A percentile compares a stretch with the other conserved stretches of the same genome.
These are phyloP conservation scores for Akebia trifoliata DNA, from an alignment of 164 flowering plant genomes.

Conservation along the genomic window DNA sequence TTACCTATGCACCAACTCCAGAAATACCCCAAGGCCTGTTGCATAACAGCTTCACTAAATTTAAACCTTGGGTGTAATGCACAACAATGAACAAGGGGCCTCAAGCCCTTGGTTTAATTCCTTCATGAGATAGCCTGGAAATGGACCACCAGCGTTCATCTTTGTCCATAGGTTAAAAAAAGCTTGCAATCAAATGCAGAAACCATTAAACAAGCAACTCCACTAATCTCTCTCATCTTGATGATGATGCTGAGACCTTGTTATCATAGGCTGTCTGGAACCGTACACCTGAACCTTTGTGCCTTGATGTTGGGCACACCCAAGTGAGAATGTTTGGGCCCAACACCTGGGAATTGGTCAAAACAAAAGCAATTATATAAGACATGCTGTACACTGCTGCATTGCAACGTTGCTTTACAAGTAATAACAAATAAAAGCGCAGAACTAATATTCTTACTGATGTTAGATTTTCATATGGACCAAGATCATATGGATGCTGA, in stretches of 20 bases:
- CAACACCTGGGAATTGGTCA: constrained; percentile 43
- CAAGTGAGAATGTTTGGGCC: constrained; percentile 75
- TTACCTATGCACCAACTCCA: too few relatives aligned
- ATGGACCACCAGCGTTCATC: neutral
- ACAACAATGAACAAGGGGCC: constrained; percentile 3
- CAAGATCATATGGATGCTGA: constrained; percentile 79
- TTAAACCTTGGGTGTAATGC: neutral
- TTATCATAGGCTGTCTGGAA: constrained; percentile 58
- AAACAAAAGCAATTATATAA: neutral
- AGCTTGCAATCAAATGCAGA: neutral
- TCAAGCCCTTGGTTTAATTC: neutral
- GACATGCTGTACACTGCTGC: too few relatives aligned
- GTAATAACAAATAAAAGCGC: neutral
- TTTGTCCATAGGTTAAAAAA: neutral
- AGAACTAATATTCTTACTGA: constrained; percentile 35
- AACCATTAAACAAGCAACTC: neutral
- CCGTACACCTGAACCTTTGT: constrained; percentile 73
- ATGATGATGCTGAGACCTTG: constrained; percentile 10
- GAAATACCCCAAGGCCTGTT: too few relatives aligned
- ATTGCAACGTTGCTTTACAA: neutral
- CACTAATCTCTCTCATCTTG: constrained; percentile 21
- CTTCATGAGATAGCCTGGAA: neutral
- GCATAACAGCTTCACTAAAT: constrained; percentile 8
- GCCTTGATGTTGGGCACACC: constrained; percentile 68
- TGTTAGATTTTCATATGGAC: constrained; percentile 71